Evolutionary conservation across 345 rosid species (phyloP).

Genomic region (Carallia pectinifolia): DNA sequence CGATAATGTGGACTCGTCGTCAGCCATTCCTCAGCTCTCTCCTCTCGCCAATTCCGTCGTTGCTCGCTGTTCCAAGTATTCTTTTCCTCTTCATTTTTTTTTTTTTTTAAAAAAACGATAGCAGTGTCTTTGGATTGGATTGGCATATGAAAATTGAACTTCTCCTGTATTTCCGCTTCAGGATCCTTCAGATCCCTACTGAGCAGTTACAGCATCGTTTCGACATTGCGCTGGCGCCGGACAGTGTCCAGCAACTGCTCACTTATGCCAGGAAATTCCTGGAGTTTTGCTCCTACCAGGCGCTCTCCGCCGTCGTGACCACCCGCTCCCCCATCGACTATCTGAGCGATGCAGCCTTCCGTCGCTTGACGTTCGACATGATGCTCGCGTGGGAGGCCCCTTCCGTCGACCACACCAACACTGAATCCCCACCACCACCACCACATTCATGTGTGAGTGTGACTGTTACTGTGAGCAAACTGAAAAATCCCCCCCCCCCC

Average conservation of each 20-base stretch:
- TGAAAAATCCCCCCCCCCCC: no score
- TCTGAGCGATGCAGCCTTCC: slow-evolving; percentile 67
- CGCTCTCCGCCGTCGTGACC: slow-evolving; percentile 44
- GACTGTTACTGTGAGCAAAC: no score
- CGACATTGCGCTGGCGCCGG: slow-evolving; percentile 65
- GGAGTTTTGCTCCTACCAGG: slow-evolving; percentile 77
- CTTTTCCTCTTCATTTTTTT: background rate
- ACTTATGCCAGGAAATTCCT: slow-evolving; percentile 69
- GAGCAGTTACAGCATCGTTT: slow-evolving; percentile 68
- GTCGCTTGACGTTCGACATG: slow-evolving; percentile 81
- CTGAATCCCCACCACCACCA: slow-evolving; percentile 27
- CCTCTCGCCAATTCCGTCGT: slow-evolving; percentile 84
- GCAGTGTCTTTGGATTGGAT: no score
- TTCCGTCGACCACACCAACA: slow-evolving; percentile 28
- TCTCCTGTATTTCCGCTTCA: slow-evolving; percentile 13
- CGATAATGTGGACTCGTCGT: slow-evolving; percentile 35
- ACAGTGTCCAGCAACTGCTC: slow-evolving; percentile 63
- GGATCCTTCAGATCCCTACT: slow-evolving; percentile 64
- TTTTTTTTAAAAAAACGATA: no score
- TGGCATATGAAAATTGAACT: no score
- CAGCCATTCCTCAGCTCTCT: slow-evolving; percentile 77
- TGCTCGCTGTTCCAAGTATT: slow-evolving; percentile 76
- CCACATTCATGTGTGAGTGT: no score
- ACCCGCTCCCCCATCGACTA: slow-evolving; percentile 40
- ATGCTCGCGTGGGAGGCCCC: slow-evolving; percentile 99